Percentiles rank a stretch among this genome's conserved stretches.
Conservation (phyloP, 208 protist genomes). For the Borovskyia barvae region DNA sequence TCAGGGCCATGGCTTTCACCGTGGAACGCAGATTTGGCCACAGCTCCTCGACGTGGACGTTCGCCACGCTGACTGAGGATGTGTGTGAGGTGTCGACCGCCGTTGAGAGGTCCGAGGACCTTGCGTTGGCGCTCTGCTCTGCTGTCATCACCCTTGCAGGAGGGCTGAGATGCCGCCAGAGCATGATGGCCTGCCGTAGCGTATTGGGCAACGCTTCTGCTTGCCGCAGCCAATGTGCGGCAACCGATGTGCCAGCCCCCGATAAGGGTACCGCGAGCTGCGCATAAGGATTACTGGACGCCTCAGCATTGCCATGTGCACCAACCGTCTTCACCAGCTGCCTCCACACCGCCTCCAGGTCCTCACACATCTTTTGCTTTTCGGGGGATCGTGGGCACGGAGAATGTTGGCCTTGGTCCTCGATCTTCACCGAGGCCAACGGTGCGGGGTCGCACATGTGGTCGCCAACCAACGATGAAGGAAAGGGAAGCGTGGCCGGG, state of each 20-base stretch:
- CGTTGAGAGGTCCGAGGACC: too few relatives aligned
- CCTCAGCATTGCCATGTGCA: conserved; percentile 2
- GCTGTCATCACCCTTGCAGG: too few relatives aligned
- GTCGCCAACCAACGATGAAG: too few relatives aligned
- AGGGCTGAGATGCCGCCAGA: conserved; percentile 39
- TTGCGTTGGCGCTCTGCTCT: too few relatives aligned
- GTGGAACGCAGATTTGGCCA: conserved; percentile 15
- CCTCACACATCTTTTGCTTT: neutral
- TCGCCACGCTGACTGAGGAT: neutral
- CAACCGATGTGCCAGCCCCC: neutral
- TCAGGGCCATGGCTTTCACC: conserved; percentile 29
- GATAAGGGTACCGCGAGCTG: neutral
- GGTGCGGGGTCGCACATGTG: too few relatives aligned
- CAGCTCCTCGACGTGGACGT: neutral
- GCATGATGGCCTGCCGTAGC: conserved; percentile 30
- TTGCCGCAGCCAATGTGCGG: conserved; percentile 14
- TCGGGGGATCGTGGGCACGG: neutral
- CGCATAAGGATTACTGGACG: too few relatives aligned
- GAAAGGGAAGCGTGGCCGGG: conserved; percentile 17
- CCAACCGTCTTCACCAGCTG: conserved; percentile 19
- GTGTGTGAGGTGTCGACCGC: too few relatives aligned
- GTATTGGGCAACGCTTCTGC: conserved; percentile 26
- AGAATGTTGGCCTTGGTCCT: too few relatives aligned
- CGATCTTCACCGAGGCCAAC: too few relatives aligned
- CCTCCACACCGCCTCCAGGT: conserved; percentile 22